Evolutionary conservation across 495 filamentous ascomycete species (phyloP), one percentile per base, ranked within the genome.

Genomic region (Bacidia rubella): DNA sequence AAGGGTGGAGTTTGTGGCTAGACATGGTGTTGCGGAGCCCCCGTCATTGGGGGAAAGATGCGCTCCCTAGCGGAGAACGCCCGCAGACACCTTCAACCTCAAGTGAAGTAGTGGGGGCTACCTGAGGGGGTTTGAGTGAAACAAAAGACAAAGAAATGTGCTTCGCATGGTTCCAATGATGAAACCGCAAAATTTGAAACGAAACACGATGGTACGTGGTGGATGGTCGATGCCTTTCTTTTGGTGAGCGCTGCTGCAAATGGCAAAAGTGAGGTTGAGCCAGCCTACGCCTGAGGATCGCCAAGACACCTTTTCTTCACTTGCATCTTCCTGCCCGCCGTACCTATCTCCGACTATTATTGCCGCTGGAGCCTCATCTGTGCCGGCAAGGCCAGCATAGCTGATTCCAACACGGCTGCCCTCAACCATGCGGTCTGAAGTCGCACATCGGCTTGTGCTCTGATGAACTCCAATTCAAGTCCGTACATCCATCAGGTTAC

Each of bases 1-100:
- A 45, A 29, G 47, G 39, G 48, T 53, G 43, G 38, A 49, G 38
- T 56, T 51, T 54, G 24, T 54, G 54, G 52, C 50, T 54, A 26
- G 57, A 59, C 57, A 62, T 60, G 24, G 41, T 47, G 42, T 35
- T 19, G 29, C 20, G 25, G 26, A 19, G 22, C 25, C 47, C 47
- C 25, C 47, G 17, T 50, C 47, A 50, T 50, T 38, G 26, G 47
- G 47, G 25, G 29, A 15, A 15, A 35, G 29, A 35, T 29, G 32
- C 11, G 47, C 25, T 38, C 47, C 25, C 29, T 38, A 17, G 47
- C 47, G 32, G 32, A 35, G 47, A 29, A 25, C 20, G 47, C 47
- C 32, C 47, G 26, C 47, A 50, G 47, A 50, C 22, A 50, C 47
- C 29, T 32, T 11, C 25, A 25, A 38, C 26, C 26, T 20, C 26